These are phyloP conservation scores for Pseudogymnoascus sp. DNA, from an alignment of 2,329 filamentous ascomycete genomes.

Conservation along the genomic window DNA sequence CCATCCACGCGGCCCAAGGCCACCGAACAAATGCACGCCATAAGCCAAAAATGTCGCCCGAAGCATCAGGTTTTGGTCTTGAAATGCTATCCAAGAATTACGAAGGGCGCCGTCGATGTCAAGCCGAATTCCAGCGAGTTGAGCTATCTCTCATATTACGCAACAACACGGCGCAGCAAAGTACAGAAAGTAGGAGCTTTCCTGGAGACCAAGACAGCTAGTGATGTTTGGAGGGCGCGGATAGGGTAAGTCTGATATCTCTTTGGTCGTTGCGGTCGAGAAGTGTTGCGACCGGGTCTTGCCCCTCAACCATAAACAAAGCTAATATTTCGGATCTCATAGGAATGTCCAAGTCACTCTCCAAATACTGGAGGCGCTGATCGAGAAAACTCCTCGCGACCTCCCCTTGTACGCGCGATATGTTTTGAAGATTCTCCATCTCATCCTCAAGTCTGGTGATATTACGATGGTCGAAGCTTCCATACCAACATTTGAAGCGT, in stretches of 20 bases:
- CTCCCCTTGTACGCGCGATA: constrained; percentile 80
- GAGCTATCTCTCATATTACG: constrained; percentile 94
- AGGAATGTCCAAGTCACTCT: constrained; percentile 93
- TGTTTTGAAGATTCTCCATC: constrained; percentile 75
- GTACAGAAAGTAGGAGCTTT: constrained; percentile 93
- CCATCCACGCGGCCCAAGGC: not conserved
- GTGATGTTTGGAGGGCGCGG: constrained; percentile 80
- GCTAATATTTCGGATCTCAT: constrained; percentile 2
- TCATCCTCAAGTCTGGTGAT: constrained; percentile 76
- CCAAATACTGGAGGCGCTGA: constrained; percentile 81
- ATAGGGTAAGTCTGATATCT: constrained; percentile 62
- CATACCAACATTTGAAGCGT: constrained; percentile 74
- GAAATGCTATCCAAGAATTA: constrained; percentile 91
- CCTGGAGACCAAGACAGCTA: constrained; percentile 85
- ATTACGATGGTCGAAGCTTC: constrained; percentile 91
- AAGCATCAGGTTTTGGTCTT: constrained; percentile 95
- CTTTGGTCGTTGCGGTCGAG: not conserved
- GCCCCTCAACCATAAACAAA: not conserved
- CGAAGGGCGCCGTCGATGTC: constrained; percentile 84
- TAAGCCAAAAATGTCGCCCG: constrained; percentile 65
- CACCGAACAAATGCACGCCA: constrained; percentile 46
- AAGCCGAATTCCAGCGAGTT: constrained; percentile 96
- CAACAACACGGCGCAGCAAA: constrained; percentile 87
- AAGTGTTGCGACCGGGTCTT: constrained; percentile 16
- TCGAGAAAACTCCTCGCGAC: constrained; percentile 87